phyloP scores from a whole-genome alignment of 345 rosid species.

The Hibiscus trionum region DNA sequence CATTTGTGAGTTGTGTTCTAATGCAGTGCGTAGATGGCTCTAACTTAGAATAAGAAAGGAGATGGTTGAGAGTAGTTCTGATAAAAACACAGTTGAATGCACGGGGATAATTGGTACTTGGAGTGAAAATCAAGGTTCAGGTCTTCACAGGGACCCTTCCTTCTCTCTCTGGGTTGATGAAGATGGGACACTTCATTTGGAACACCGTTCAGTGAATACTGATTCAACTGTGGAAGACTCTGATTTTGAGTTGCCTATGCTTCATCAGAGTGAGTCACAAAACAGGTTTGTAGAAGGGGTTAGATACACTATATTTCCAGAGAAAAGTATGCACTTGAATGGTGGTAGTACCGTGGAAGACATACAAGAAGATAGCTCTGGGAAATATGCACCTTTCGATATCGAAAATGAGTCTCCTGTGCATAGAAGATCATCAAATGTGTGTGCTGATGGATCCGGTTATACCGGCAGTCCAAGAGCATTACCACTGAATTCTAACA shows the following conservation, averaged over 20 bases:
- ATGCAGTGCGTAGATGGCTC: constrained; percentile 9
- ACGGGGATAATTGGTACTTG: constrained; percentile 8
- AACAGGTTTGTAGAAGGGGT: constrained; percentile 20
- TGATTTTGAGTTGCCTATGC: constrained; percentile 29
- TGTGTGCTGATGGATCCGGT: constrained; percentile 26
- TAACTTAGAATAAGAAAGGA: constrained; percentile 20
- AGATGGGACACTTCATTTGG: constrained; percentile 20
- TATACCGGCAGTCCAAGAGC: constrained; percentile 22
- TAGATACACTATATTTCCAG: constrained; percentile 22
- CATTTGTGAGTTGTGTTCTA: not conserved
- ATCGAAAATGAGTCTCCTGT: constrained; percentile 46
- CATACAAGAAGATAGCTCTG: constrained; percentile 25
- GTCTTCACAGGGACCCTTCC: constrained; percentile 32
- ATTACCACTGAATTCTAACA: constrained; percentile 27
- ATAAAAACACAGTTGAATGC: constrained; percentile 15
- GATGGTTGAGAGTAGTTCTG: constrained; percentile 27
- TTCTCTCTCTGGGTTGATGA: constrained; percentile 37
- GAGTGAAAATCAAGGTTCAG: constrained; percentile 18
- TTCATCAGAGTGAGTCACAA: constrained; percentile 21
- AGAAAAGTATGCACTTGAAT: constrained; percentile 39
- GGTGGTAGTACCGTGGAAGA: constrained; percentile 25
- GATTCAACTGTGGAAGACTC: constrained; percentile 17
- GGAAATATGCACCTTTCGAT: constrained; percentile 42
- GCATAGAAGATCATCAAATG: constrained; percentile 28
- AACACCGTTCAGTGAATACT: constrained; percentile 7